These are phyloP conservation scores for Penicillium sp. DNA, from an alignment of 2,329 filamentous ascomycete genomes.

Conservation along the genomic window DNA sequence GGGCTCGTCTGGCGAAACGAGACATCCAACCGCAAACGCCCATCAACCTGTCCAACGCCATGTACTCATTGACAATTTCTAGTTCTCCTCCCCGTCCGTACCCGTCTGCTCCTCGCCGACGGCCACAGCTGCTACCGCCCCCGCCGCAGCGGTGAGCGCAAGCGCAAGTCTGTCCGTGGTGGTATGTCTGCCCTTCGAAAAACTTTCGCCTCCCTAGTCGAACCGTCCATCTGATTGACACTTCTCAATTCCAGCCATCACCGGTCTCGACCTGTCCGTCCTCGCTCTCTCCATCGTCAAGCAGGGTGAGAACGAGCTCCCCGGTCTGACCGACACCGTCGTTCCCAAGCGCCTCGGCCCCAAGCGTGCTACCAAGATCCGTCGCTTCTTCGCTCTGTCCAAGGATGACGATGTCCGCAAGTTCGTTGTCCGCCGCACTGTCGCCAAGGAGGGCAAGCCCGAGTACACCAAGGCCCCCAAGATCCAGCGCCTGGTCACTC, in stretches of 20 bases:
- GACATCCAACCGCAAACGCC: slow-evolving; percentile 1
- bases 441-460: slow-evolving; percentile 93
- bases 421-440: slow-evolving; percentile 98
- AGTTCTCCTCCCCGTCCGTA: slow-evolving; percentile 91
- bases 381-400: slow-evolving; percentile 98
- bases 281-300: slow-evolving; percentile 94
- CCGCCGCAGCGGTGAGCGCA: slow-evolving; percentile 96
- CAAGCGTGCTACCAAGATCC: slow-evolving; percentile 99
- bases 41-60: background rate
- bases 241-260: slow-evolving; percentile 62
- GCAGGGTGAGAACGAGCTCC: slow-evolving; percentile 91
- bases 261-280: slow-evolving; percentile 90
- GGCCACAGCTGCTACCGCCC: slow-evolving; percentile 98
- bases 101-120: slow-evolving; percentile 88
- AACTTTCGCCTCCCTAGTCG: background rate
- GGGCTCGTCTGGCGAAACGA: slow-evolving; percentile 18
- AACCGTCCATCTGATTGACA: slow-evolving; percentile 9
- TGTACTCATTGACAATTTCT: slow-evolving; percentile 25
- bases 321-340: slow-evolving; percentile 93
- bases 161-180: slow-evolving; percentile 97
- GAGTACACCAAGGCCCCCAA: slow-evolving; percentile 99
- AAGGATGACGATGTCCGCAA: slow-evolving; percentile 99
- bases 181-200: slow-evolving; percentile 23
- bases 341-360: slow-evolving; percentile 98
- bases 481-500: slow-evolving; percentile 99